Base-by-base conservation (phyloP, 345 rosid species). In the Lumnitzera littorea region DNA sequence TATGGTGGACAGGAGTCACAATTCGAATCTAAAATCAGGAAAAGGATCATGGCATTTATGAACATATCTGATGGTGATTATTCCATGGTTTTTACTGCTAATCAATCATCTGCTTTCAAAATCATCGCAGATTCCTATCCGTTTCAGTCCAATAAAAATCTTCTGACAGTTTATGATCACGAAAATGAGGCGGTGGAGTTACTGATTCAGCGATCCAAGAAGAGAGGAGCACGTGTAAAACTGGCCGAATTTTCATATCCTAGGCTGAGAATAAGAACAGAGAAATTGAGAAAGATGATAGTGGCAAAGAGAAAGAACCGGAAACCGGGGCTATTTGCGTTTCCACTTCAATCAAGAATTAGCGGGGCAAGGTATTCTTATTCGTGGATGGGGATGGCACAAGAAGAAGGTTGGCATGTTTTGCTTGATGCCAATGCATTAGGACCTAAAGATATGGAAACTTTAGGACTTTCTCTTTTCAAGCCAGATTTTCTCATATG, bases 371-470 rank as follows among this genome's bases (percentile, higher is more conserved):
- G 81, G 46, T 92, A 92, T 57, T 80, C 96, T 0, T 89, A 85
- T 51, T 51, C 57, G n/a, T 92, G 98, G 98, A 82, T 92, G 96
- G 81, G 63, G 57, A 24, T 76, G 58, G 98, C 96, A 47, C 76
- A 60, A 15, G 95, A 87, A 66, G 77, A 79, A 61, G 86, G 89
- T 2, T 89, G 98, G 98, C 84, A 87, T 24, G 91, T 87, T 14
- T 58, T 89, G 77, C 87, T 92, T 17, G 96, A 92, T 52, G 91
- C 96, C 1, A 79, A 76, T 48, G 88, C 90, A 23, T 67, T 89
- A 54, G 82, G 91, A 25, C 76, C 87, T 11, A 92, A 89, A 60
- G 87, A 85, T 48, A 92, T 92, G 97, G 97, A 92, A 15, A 85
- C 98, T 8, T 62, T 92, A 48, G 98, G 98, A 3, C 82, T 92